These are phyloP conservation scores for Plasmodium inui DNA, from an alignment of 169 alveolate species.

Conservation along the genomic window DNA sequence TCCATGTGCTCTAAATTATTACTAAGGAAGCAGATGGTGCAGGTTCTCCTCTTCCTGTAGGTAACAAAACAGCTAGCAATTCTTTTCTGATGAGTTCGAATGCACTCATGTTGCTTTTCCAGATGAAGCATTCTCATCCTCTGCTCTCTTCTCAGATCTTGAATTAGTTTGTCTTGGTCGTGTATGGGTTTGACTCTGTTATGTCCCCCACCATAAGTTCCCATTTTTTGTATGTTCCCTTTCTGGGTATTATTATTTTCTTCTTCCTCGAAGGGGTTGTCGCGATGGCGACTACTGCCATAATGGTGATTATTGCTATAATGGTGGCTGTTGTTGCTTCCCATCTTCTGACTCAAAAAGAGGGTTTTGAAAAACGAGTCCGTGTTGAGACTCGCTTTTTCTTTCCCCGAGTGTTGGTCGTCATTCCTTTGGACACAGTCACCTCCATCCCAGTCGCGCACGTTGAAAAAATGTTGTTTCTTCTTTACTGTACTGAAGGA, in stretches of 20 bases:
- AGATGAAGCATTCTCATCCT: not conserved
- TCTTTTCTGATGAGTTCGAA: not conserved
- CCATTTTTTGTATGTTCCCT: not conserved
- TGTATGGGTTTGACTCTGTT: not conserved
- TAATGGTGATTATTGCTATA: not conserved
- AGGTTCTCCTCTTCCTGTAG: slow-evolving; percentile 6
- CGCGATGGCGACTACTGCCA: not conserved
- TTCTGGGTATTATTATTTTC: not conserved
- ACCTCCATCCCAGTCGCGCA: not conserved
- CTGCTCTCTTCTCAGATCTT: not conserved
- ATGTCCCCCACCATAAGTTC: not conserved
- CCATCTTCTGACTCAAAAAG: not conserved
- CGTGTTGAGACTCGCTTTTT: not conserved
- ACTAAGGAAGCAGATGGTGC: slow-evolving; percentile 47
- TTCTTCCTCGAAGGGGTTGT: not conserved
- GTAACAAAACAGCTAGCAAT: not conserved
- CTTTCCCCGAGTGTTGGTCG: not conserved
- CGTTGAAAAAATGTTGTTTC: not conserved
- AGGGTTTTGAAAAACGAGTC: not conserved
- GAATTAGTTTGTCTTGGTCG: slow-evolving; percentile 4
- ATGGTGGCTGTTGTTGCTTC: not conserved
- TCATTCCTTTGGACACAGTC: not conserved
- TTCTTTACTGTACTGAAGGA: not conserved
- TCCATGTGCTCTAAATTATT: slow-evolving; percentile 41
- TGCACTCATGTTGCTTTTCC: slow-evolving; percentile 1